Evolutionary conservation across 1,284 basidiomycete species (phyloP).

Genomic region (Marasmius oreades): DNA sequence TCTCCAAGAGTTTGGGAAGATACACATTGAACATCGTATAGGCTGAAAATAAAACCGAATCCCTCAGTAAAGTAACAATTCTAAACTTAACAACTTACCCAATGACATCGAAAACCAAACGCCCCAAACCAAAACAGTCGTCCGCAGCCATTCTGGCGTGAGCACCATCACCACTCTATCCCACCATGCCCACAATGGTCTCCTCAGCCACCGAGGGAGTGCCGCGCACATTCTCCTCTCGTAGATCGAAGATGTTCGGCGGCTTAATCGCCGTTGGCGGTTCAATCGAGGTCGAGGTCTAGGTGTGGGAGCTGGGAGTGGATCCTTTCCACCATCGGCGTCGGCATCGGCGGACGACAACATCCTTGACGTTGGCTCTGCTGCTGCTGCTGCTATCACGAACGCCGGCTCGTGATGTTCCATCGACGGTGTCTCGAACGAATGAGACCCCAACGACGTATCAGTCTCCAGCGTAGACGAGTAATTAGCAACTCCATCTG

Average conservation of each 20-base stretch:
- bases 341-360: not conserved
- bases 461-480: conserved; percentile 6
- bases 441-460: conserved; percentile 10
- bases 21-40: conserved; percentile 98
- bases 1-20: conserved; percentile 87
- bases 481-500: conserved; percentile 2
- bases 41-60: conserved; percentile 37
- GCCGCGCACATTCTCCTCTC: conserved; percentile 38
- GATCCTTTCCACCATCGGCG: not conserved
- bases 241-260: conserved; percentile 33
- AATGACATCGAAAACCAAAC: conserved; percentile 82
- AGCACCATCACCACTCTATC: conserved; percentile 77
- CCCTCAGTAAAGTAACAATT: not conserved
- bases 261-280: conserved; percentile 17
- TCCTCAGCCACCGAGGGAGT: conserved; percentile 44
- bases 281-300: conserved; percentile 7
- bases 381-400: not conserved
- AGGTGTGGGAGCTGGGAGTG: not conserved
- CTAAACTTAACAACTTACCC: conserved; percentile 43
- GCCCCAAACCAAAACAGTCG: conserved; percentile 82
- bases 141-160: conserved; percentile 77
- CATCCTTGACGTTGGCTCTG: not conserved
- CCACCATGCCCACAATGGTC: conserved; percentile 63
- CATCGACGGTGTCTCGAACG: conserved; percentile 9
- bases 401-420: not conserved